A percentile compares a stretch with the other conserved stretches of the same genome.
These are phyloP conservation scores for Neostapfia colusana DNA, from an alignment of 176 grass and related monocot genomes.

Conservation along the genomic window DNA sequence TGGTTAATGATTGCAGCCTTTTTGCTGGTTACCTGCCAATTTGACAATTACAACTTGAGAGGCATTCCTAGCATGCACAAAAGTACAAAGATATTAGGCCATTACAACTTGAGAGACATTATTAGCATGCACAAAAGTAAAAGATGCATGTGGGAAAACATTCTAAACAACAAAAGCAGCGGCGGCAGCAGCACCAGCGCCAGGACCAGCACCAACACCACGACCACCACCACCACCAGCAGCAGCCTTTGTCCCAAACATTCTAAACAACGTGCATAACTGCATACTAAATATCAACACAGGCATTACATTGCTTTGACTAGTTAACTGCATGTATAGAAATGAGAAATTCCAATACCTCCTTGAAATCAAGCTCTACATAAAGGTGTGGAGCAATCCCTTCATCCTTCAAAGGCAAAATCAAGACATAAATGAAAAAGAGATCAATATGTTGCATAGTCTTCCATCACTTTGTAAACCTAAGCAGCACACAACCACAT, in stretches of 20 bases:
- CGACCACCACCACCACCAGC: too few relatives aligned
- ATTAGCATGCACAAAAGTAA: slow-evolving; percentile 29
- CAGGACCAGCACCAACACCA: too few relatives aligned
- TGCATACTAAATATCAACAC: neutral
- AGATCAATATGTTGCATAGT: slow-evolving; percentile 2
- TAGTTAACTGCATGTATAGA: slow-evolving; percentile 17
- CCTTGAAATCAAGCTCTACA: slow-evolving; percentile 94
- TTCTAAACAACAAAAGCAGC: too few relatives aligned
- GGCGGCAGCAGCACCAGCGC: too few relatives aligned
- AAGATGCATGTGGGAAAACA: slow-evolving; percentile 15
- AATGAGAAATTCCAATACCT: slow-evolving; percentile 52
- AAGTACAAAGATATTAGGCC: slow-evolving; percentile 26
- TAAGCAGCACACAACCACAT: neutral
- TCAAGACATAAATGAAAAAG: slow-evolving; percentile 19
- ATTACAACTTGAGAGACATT: slow-evolving; percentile 23
- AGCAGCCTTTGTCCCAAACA: too few relatives aligned
- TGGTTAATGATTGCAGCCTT: slow-evolving; percentile 90
- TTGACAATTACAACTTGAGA: neutral
- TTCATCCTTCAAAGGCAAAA: slow-evolving; percentile 63
- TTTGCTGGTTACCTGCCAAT: slow-evolving; percentile 88
- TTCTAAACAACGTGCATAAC: too few relatives aligned
- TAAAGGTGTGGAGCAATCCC: slow-evolving; percentile 84
- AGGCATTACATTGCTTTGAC: slow-evolving; percentile 19
- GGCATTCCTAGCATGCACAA: slow-evolving; percentile 34
- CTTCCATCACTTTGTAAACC: slow-evolving; percentile 6